These are phyloP conservation scores for Phaseolus lunatus DNA, from an alignment of 306 rosid species.

Conservation along the genomic window DNA sequence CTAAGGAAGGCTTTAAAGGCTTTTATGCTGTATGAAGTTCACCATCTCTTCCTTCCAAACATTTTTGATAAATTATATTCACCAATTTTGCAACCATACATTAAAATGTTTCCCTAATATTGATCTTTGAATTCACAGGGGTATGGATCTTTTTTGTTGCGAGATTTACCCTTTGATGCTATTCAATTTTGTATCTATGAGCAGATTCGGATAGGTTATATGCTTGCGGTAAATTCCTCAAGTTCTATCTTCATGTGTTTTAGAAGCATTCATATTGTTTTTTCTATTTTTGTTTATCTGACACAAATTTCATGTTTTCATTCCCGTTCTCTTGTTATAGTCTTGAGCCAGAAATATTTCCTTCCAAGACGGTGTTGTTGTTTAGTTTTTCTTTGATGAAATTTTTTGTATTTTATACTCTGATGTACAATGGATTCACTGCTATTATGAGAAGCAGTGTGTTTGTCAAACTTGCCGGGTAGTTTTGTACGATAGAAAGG, in stretches of 20 bases:
- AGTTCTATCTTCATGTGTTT: slow-evolving; percentile 28
- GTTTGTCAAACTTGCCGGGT: no score
- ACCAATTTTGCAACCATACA: neutral
- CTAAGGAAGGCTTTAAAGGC: slow-evolving; percentile 85
- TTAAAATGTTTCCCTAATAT: slow-evolving; percentile 26
- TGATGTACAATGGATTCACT: no score
- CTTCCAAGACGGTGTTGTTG: slow-evolving; percentile 20
- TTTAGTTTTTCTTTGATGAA: no score
- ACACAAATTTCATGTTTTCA: neutral
- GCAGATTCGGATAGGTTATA: slow-evolving; percentile 93
- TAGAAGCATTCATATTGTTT: neutral
- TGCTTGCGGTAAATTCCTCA: slow-evolving; percentile 67
- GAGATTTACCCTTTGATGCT: slow-evolving; percentile 96
- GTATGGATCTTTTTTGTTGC: slow-evolving; percentile 83
- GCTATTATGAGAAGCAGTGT: no score
- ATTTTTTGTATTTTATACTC: no score
- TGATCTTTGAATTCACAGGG: slow-evolving; percentile 63
- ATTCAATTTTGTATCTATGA: slow-evolving; percentile 94
- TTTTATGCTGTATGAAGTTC: slow-evolving; percentile 77
- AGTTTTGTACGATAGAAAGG: no score
- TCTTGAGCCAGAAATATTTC: neutral
- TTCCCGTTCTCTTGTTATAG: neutral
- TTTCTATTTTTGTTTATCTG: slow-evolving; percentile 2
- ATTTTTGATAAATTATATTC: slow-evolving; percentile 24
- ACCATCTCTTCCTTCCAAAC: slow-evolving; percentile 22